Evolutionary conservation across 345 rosid genomes (phyloP), one percentile per base, ranked within the genome.

Genomic region (Aurinia saxatilis): DNA sequence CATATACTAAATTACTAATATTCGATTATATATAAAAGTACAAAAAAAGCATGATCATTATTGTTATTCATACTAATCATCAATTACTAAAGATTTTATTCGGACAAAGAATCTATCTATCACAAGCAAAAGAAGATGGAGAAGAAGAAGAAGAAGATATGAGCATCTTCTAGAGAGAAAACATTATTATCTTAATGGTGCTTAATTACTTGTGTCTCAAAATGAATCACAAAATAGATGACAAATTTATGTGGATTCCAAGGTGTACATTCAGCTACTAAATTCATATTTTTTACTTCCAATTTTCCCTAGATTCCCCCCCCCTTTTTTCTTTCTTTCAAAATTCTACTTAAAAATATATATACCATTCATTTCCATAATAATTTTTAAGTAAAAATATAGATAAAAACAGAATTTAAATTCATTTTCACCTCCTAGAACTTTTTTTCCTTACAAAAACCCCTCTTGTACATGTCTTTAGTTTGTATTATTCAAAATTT

Each of bases 91-190:
- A 45, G 39, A 46, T 55, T 66, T 66, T 37, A 56, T 47, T 47
- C 57, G 49, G 25, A 47, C 34, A 56, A 46, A 47, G 23, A 66
- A 37, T 66, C 34, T 13, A 37, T 14, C 39, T 66, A 65, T 38
- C 31, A 15, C 21, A 21, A 60, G 15, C 23, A 41, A 13, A 27
- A 41, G 23, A 37, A 6, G 23, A 37, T 3, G 6, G 33, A 21
- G 10, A 37, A 4, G n/a, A n/a, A n/a, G n/a, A n/a, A n/a, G n/a
- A n/a, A n/a, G 1, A 7, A 35, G 25, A 48, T 47, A 48, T 46
- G 21, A 44, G 63, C 38, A 65, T 18, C 63, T 55, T 54, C 55
- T 23, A 65, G 55, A 66, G 27, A 55, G 9, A 35, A n/a, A 35
- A 44, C n/a, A 25, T 0, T 0, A 25, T 3, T 41, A 10, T 31